Base-by-base conservation (phyloP, 2,329 filamentous ascomycete genomes). In the Arthrobotrys conoides region DNA sequence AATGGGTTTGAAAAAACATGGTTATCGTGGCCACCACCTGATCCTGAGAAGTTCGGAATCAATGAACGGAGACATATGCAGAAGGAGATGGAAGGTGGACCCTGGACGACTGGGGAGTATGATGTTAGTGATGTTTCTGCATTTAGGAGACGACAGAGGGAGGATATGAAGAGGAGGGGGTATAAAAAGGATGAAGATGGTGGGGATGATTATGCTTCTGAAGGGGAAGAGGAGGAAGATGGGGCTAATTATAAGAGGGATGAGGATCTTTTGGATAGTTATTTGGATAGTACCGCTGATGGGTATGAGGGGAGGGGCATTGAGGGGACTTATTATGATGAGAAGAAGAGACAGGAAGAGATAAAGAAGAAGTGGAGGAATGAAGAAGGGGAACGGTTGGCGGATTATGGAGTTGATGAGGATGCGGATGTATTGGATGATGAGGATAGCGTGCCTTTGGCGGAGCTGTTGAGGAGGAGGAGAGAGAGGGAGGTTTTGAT, bases 371-470 rank as follows among this genome's bases (percentile, higher is more conserved):
- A 86, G 4, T 96, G 92, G 92, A 89, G 87, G 0, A 95, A 94
- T 81, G 87, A 89, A 0, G 92, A 95, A 66, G 93, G 92, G 0
- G 92, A 95, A 82, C 86, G 89, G 38, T 84, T 96, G 63, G 87
- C 88, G 49, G 93, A 96, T 82, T 96, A 91, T 82, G 93, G 93
- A 0, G 92, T 96, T 0, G 93, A 95, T 81, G 91, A 93, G 82
- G 91, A 92, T 14, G 88, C 88, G 0, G 91, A 93, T 77, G 86
- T 88, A 57, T 18, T 83, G 30, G 87, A 86, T 76, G 87, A 88
- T 80, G 87, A 88, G 44, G 88, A 90, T 79, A 90, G 94, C 81
- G 85, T 95, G 14, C 92, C 92, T 0, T 84, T 95, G 48, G 90
- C 88, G 3, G 90, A 93, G 82, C 82, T 95, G 14, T 84, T 94